Conservation (phyloP, 257 asterid genomes). For the Rehmannia glutinosa region DNA sequence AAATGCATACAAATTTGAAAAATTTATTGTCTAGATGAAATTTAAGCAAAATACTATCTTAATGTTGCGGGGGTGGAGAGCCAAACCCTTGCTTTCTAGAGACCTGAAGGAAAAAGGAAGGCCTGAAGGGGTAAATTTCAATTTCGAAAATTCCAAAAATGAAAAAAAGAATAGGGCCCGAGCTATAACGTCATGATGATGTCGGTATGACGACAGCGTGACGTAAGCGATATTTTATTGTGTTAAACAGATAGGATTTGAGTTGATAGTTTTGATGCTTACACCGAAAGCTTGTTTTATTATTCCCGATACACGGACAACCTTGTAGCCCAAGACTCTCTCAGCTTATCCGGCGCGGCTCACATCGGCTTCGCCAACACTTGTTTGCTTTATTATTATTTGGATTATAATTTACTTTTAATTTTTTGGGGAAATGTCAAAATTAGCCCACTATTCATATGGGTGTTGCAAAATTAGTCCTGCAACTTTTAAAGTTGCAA, state of each 20-base stretch:
- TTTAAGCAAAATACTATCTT: too few species aligned
- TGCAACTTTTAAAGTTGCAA: too few species aligned
- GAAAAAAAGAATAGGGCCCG: not conserved
- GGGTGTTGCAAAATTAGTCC: too few species aligned
- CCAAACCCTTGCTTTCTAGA: too few species aligned
- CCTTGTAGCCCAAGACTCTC: conserved; percentile 35
- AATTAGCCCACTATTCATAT: too few species aligned
- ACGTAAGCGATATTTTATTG: conserved; percentile 13
- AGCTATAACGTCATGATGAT: conserved; percentile 21
- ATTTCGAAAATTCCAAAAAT: not conserved
- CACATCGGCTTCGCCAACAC: conserved; percentile 5
- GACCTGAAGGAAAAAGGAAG: too few species aligned
- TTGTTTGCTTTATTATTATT: too few species aligned
- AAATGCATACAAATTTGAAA: too few species aligned
- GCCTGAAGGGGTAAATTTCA: conserved; percentile 34
- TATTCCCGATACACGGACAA: conserved; percentile 47
- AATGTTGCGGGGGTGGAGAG: too few species aligned
- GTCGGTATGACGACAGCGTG: conserved; percentile 17
- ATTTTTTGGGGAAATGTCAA: too few species aligned
- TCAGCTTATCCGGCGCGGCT: conserved; percentile 25
- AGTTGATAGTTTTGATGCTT: conserved; percentile 21
- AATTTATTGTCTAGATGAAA: too few species aligned
- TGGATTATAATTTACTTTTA: too few species aligned
- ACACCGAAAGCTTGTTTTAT: conserved; percentile 34
- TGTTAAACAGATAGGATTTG: conserved; percentile 21